phyloP scores from a whole-genome alignment of 202 grass and related monocot genomes.

The Digitaria exilis region DNA sequence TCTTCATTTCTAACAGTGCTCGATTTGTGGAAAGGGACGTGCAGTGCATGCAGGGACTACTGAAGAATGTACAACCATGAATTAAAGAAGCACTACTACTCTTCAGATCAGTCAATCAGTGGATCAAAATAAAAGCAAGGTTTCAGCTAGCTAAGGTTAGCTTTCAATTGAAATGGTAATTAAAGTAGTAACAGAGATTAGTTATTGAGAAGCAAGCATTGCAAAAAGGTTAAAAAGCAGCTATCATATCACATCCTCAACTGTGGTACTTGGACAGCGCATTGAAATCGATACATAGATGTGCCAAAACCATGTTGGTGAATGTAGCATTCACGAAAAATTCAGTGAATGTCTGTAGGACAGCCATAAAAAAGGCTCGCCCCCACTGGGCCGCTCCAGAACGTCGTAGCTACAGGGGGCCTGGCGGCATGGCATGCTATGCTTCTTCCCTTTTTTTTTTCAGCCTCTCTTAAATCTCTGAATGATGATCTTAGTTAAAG shows the following conservation, averaged over 20 bases:
- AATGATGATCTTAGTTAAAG: too few relatives aligned
- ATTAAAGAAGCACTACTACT: background rate
- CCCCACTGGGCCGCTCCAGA: slow-evolving; percentile 30
- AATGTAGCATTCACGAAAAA: slow-evolving; percentile 50
- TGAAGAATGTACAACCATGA: background rate
- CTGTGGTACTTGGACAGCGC: slow-evolving; percentile 38
- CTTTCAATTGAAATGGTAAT: background rate
- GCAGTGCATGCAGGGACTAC: too few relatives aligned
- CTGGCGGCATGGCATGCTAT: background rate
- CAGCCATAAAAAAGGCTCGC: slow-evolving; percentile 35
- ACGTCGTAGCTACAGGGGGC: slow-evolving; percentile 21
- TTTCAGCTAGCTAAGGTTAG: background rate
- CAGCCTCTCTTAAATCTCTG: too few relatives aligned
- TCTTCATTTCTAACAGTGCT: slow-evolving; percentile 11
- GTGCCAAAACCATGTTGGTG: slow-evolving; percentile 58
- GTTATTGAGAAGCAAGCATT: background rate
- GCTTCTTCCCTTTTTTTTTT: too few relatives aligned
- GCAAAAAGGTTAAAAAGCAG: background rate
- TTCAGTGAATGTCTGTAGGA: slow-evolving; percentile 54
- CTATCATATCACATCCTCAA: too few relatives aligned
- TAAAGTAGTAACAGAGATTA: background rate
- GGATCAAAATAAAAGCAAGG: background rate
- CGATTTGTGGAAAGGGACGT: background rate
- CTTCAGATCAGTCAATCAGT: background rate
- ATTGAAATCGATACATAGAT: slow-evolving; percentile 56